These are phyloP conservation scores for Heliamphora pulchella DNA, from an alignment of 179 eudicot genomes.

Conservation along the genomic window DNA sequence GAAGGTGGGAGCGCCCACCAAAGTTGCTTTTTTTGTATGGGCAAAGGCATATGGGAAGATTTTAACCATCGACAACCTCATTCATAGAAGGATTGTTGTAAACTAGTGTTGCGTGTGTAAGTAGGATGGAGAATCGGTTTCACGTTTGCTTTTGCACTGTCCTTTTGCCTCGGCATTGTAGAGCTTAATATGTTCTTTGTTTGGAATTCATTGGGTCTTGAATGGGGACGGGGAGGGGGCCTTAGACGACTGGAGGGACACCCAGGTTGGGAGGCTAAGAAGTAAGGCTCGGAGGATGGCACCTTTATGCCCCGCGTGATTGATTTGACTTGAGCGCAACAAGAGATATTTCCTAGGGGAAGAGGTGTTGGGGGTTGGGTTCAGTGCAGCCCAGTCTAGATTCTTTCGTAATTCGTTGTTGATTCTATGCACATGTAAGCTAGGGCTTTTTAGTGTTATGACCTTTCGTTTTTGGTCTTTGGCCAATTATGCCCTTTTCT, in stretches of 20 bases:
- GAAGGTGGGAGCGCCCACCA: not conserved
- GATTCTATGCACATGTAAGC: not conserved
- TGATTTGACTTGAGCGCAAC: not conserved
- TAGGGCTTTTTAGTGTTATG: not conserved
- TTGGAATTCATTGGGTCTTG: not conserved
- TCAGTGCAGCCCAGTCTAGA: not conserved
- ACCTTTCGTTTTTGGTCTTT: too few relatives aligned
- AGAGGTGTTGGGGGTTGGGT: not conserved
- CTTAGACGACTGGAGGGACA: not conserved
- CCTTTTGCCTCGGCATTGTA: too few relatives aligned
- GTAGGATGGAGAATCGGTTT: not conserved
- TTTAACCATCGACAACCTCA: not conserved
- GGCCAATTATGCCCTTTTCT: too few relatives aligned
- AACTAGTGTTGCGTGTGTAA: conserved; percentile 1
- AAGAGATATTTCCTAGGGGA: not conserved
- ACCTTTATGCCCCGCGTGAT: not conserved
- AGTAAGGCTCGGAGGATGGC: not conserved
- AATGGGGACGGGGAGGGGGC: not conserved
- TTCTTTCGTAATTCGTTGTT: not conserved
- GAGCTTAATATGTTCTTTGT: not conserved
- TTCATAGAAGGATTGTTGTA: not conserved
- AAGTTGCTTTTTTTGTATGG: not conserved
- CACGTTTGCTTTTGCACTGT: not conserved
- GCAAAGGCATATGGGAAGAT: not conserved
- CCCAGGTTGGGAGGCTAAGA: not conserved